Evolutionary conservation across 2,329 filamentous ascomycete genomes (phyloP).

Genomic region (Fusarium caatingaense): DNA sequence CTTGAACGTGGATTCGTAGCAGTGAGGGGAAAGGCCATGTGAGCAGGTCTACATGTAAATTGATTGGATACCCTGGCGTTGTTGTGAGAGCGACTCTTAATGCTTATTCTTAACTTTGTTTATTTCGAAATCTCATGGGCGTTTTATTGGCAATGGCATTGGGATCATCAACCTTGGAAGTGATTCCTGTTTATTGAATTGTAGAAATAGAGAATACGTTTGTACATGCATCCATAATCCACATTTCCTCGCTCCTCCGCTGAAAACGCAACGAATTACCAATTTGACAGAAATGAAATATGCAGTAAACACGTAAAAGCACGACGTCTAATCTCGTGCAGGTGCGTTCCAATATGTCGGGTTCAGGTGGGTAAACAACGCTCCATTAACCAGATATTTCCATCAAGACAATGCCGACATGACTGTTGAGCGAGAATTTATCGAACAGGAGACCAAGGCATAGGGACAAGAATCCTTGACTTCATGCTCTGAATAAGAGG

Average conservation of each 20-base stretch:
- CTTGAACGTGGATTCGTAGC: constrained; percentile 69
- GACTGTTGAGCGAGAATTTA: constrained; percentile 54
- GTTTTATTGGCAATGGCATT: constrained; percentile 5
- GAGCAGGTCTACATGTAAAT: constrained; percentile 36
- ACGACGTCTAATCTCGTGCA: constrained; percentile 31
- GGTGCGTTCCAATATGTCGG: constrained; percentile 4
- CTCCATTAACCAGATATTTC: constrained; percentile 2
- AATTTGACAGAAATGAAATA: constrained; percentile 30
- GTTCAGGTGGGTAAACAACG: neutral
- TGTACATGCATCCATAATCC: constrained; percentile 45
- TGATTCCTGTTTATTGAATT: constrained; percentile 26
- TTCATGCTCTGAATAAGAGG: constrained; percentile 97
- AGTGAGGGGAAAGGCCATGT: constrained; percentile 34
- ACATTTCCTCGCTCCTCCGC: constrained; percentile 36
- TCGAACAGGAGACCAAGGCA: constrained; percentile 95
- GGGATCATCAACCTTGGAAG: neutral
- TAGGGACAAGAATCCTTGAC: constrained; percentile 90
- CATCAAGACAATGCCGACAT: neutral
- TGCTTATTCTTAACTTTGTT: neutral
- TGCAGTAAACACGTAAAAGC: constrained; percentile 23
- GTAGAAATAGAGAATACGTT: constrained; percentile 41
- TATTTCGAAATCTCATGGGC: neutral
- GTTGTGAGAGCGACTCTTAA: constrained; percentile 20
- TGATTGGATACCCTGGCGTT: constrained; percentile 46
- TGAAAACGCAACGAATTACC: constrained; percentile 23